These are phyloP conservation scores for Metarhizium brunneum DNA, from an alignment of 2,329 filamentous ascomycete genomes.

Conservation along the genomic window DNA sequence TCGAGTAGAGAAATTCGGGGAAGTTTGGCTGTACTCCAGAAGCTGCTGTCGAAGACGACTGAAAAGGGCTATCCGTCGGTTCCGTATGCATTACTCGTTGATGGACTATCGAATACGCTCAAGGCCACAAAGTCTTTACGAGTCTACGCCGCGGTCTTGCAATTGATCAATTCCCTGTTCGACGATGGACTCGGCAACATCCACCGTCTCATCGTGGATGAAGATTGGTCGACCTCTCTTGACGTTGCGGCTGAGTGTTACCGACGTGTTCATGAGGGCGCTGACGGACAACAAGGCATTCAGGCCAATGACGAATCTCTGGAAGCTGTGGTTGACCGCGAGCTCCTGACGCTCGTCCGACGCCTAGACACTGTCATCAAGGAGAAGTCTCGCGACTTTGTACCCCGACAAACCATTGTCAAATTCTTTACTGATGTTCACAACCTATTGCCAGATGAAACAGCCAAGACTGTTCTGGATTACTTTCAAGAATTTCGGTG, in stretches of 20 bases:
- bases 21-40: constrained; percentile 52
- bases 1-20: constrained; percentile 50
- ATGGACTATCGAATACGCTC: constrained; percentile 44
- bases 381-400: constrained; percentile 40
- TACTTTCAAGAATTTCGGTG: constrained; percentile 61
- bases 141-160: constrained; percentile 37
- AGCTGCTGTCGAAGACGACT: constrained; percentile 49
- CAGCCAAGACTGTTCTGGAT: constrained; percentile 53
- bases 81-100: constrained; percentile 48
- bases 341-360: constrained; percentile 35
- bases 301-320: constrained; percentile 17
- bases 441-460: constrained; percentile 52
- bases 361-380: constrained; percentile 39
- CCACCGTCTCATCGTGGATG: constrained; percentile 49
- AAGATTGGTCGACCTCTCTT: constrained; percentile 56
- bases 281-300: constrained; percentile 13
- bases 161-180: constrained; percentile 47
- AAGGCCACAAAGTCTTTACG: constrained; percentile 33
- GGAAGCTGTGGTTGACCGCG: constrained; percentile 29
- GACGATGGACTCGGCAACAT: constrained; percentile 41
- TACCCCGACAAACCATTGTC: constrained; percentile 58
- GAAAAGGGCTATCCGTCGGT: constrained; percentile 52
- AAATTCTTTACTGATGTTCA: constrained; percentile 56
- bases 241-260: constrained; percentile 49
- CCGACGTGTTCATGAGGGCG: constrained; percentile 18